Conservation (phyloP, 805 yeast species). For the Phaffomyces antillensis region DNA sequence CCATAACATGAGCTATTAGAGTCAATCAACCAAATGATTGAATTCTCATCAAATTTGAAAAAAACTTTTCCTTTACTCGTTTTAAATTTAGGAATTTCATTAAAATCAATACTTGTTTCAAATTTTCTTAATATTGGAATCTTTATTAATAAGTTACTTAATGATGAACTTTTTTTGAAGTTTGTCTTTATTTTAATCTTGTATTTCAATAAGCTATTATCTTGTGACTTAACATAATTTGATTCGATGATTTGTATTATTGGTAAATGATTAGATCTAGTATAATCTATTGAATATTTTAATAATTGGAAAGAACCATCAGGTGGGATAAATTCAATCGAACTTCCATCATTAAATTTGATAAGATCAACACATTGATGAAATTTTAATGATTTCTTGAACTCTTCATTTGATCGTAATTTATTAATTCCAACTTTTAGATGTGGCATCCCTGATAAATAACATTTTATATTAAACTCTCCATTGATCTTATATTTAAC, state of each 20-base stretch:
- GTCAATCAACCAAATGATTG: slow-evolving; percentile 66
- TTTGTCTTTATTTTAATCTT: slow-evolving; percentile 40
- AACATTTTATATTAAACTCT: slow-evolving; percentile 63
- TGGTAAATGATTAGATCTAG: slow-evolving; percentile 4
- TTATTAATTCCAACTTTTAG: slow-evolving; percentile 74
- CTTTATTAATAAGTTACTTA: slow-evolving; percentile 48
- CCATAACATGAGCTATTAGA: slow-evolving; percentile 46
- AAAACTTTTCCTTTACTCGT: slow-evolving; percentile 65
- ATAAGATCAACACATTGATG: slow-evolving; percentile 84
- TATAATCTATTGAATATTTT: slow-evolving; percentile 5
- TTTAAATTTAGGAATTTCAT: slow-evolving; percentile 55
- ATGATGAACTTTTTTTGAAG: slow-evolving; percentile 56
- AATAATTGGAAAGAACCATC: slow-evolving; percentile 44
- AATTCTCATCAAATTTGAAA: slow-evolving; percentile 63
- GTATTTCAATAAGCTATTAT: not conserved
- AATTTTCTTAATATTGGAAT: slow-evolving; percentile 52
- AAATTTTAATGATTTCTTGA: slow-evolving; percentile 64
- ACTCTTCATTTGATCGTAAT: slow-evolving; percentile 24
- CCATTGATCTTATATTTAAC: slow-evolving; percentile 67
- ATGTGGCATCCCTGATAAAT: slow-evolving; percentile 85
- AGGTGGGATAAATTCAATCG: slow-evolving; percentile 79
- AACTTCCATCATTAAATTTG: slow-evolving; percentile 39
- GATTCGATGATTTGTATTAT: slow-evolving; percentile 11
- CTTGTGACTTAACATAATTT: not conserved
- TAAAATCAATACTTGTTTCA: slow-evolving; percentile 30